Percentiles rank a stretch among this genome's conserved stretches.
These are phyloP conservation scores for Colletotrichum agaves DNA, from an alignment of 2,329 filamentous ascomycete species.

Conservation along the genomic window DNA sequence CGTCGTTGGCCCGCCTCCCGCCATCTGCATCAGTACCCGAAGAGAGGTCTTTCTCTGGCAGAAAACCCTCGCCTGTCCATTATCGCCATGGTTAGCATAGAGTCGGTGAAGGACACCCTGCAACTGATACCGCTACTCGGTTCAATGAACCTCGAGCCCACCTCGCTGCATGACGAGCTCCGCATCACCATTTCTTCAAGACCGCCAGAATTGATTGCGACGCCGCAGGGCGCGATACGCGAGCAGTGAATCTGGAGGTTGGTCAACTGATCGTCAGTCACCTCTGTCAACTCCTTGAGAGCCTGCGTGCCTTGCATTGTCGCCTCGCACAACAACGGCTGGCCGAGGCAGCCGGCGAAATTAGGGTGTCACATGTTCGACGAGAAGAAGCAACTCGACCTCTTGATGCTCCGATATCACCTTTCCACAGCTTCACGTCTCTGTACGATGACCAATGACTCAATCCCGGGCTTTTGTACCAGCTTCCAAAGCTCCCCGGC, in stretches of 20 bases:
- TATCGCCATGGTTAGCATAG: conserved; percentile 6
- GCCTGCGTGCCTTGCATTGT: neutral
- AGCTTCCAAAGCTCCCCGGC: neutral
- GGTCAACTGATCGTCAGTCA: neutral
- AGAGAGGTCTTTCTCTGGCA: conserved; percentile 9
- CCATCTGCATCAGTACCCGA: conserved; percentile 35
- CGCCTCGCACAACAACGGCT: conserved; percentile 2
- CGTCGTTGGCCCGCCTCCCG: conserved; percentile 7
- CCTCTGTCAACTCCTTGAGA: neutral
- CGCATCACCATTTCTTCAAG: conserved; percentile 16
- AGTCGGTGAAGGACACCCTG: conserved; percentile 30
- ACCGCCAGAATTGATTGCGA: conserved; percentile 12
- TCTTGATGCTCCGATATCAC: neutral
- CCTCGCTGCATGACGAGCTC: conserved; percentile 18
- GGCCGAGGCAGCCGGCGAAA: conserved; percentile 11
- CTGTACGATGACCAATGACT: neutral
- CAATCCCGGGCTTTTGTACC: neutral
- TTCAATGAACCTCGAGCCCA: conserved; percentile 7
- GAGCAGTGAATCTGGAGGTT: neutral
- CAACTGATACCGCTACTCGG: conserved; percentile 26
- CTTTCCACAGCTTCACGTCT: neutral
- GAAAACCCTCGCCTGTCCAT: neutral
- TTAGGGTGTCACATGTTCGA: conserved; percentile 20
- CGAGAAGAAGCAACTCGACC: conserved; percentile 11
- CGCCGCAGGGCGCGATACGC: neutral